Percentiles rank a stretch among this genome's conserved stretches.
Conservation (phyloP, 371 early-diverging fungal species). For the Rhizopus sp. region DNA sequence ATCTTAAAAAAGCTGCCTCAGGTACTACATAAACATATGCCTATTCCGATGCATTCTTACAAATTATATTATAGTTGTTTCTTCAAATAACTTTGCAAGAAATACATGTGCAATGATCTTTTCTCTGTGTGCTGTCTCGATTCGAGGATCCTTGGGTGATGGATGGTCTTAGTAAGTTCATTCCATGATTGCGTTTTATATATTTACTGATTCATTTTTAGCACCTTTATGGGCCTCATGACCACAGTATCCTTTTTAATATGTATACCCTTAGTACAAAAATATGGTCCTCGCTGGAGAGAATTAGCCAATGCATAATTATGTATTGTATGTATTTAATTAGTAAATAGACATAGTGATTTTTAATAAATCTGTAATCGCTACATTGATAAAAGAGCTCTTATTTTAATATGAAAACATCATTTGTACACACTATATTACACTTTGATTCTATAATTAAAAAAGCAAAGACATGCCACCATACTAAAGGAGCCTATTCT, state of each 20-base stretch:
- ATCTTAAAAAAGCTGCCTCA: constrained; percentile 36
- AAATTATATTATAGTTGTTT: constrained; percentile 21
- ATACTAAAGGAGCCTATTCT: constrained; percentile 1
- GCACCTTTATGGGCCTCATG: constrained; percentile 1
- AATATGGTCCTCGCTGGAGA: not conserved
- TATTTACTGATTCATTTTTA: not conserved
- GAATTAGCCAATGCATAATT: too few species aligned
- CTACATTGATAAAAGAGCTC: too few species aligned
- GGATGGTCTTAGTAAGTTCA: constrained; percentile 45
- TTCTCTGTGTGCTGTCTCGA: constrained; percentile 29
- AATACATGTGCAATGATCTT: constrained; percentile 40
- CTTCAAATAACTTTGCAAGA: constrained; percentile 33
- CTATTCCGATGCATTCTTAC: not conserved
- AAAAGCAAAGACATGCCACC: too few species aligned
- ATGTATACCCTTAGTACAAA: not conserved
- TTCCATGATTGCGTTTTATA: not conserved
- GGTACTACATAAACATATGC: constrained; percentile 11
- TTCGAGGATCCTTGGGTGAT: constrained; percentile 29
- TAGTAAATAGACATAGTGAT: too few species aligned
- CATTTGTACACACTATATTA: not conserved
- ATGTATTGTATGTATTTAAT: too few species aligned
- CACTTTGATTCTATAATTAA: not conserved
- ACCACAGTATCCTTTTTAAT: not conserved
- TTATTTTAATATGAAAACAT: too few species aligned
- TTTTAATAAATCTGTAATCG: too few species aligned